Percentiles rank a stretch among this genome's conserved stretches.
phyloP scores from a whole-genome alignment of 2,329 filamentous ascomycete species.

The Thelonectria blattea region DNA sequence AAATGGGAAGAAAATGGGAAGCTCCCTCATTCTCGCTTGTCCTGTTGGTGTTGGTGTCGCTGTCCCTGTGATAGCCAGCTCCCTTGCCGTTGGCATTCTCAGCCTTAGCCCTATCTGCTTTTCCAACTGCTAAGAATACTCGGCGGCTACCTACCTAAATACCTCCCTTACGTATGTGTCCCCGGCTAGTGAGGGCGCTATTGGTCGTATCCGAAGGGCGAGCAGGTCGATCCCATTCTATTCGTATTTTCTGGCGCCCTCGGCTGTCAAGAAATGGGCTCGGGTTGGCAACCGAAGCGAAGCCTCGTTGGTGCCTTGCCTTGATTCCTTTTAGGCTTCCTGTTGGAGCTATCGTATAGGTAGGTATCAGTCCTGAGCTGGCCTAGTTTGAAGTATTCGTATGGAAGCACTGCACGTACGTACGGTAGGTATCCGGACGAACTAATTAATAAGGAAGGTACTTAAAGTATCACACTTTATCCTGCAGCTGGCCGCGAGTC shows the following conservation, averaged over 20 bases:
- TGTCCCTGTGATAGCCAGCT: not conserved
- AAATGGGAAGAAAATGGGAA: too few species aligned
- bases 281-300: not conserved
- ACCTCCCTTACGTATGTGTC: not conserved
- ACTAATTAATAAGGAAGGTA: too few species aligned
- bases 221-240: conserved; percentile 14
- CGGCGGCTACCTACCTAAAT: not conserved
- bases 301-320: too few species aligned
- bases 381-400: not conserved
- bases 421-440: too few species aligned
- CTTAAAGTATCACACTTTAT: not conserved
- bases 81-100: not conserved
- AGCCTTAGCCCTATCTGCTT: conserved; percentile 2
- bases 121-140: conserved; percentile 11
- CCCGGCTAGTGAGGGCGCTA: conserved; percentile 11
- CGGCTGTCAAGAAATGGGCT: not conserved
- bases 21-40: too few species aligned
- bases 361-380: not conserved
- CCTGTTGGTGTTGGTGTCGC: too few species aligned
- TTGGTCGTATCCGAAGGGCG: conserved; percentile 8
- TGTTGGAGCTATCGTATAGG: not conserved
- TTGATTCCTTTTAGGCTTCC: not conserved
- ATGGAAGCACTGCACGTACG: too few species aligned
- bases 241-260: conserved; percentile 7
- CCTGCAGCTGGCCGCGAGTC: not conserved